Base-by-base conservation (phyloP, 2,329 filamentous ascomycete genomes). In the Ustilaginoidea virens region DNA sequence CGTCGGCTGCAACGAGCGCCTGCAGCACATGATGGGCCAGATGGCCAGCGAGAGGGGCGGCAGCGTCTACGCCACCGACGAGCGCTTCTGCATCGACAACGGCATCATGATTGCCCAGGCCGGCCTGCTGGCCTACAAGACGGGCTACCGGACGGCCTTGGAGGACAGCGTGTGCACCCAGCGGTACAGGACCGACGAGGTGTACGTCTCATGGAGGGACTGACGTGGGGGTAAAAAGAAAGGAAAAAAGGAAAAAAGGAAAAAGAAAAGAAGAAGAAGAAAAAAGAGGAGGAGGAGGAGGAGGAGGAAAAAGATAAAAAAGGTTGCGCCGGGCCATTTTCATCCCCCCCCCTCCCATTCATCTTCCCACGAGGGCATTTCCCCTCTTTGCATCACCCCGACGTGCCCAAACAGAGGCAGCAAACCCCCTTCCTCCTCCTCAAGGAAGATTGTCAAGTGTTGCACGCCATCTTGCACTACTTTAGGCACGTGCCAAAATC, bases 71-170 rank as follows among this genome's bases (percentile, higher is more conserved):
- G 86, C 90, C 15, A 96, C 87, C 0, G 90, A 98, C 50, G 90
- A 98, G 61, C 67, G 90, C 25, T 98, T 93, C 52, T 98, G 90
- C 51, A 98, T 98, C 43, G 90, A 98, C 55, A 98, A 98, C 45
- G 90, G 90, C 27, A 96, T 98, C 48, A 98, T 98, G 90, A 98
- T 98, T 58, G 90, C 90, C 1, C 87, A 98, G 52, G 90, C 90
- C 2, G 90, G 90, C 2, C 55, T 98, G 43, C 51, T 94, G 44
- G 86, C 86, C 2, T 90, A 80, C 49, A 65, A 75, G 51, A 86
- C 74, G 11, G 87, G 87, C 1, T 85, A 83, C 47, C 64, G 57
- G 34, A 94, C 85, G 2, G 58, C 67, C 6, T 50, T 96, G 26
- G 74, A 77, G 37, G 80, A 94, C 25, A 87, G 79, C 41, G 82